Evolutionary conservation across 164 flowering plant genomes (phyloP), one percentile per base, ranked within the genome.

Genomic region (Litsea cubeba): DNA sequence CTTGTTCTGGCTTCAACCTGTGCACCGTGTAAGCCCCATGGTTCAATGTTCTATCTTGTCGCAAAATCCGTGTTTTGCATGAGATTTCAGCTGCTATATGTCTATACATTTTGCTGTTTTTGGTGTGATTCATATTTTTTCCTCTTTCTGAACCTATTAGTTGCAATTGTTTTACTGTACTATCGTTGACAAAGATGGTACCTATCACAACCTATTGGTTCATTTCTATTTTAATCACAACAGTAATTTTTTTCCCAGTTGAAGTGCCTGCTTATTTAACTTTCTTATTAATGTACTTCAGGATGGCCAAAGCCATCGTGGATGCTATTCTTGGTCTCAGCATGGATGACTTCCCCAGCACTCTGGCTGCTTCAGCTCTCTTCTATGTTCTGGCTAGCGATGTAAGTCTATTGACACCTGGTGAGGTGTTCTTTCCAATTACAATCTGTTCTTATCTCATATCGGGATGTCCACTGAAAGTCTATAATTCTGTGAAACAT

Each of bases 321-420:
- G 93, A 93, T 82, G 87, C 92, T 71, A 50, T 95, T 70, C 72
- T 90, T 74, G 88, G 84, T 75, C 90, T 95, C 77, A 88, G 82
- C 68, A 81, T 86, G 78, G 95, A 95, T 81, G 99, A 95, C 81
- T 76, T 85, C 32, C 87, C 93, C 17, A 85, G 98, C 84, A 91
- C 87, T 79, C 84, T 95, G 74, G 99, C 99, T 76, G 98, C 98
- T 64, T 88, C 93, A 70, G 83, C 96, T 70, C 88, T 95, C 51
- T 87, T 93, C 77, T 93, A 83, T 74, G 71, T 88, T 76, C 82
- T 95, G 82, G 89, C 95, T 11, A 79, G 81, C 84, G 97, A 93
- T 83, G 99, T 95, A 87, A 91, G 98, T 76, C 84, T 40, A 50
- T 23, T 75, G 63, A 69, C 32, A 32, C 57, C 74, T 11, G n/a